These are phyloP conservation scores for Magnaporthiopsis rhizophila DNA, from an alignment of 2,329 filamentous ascomycete species.

Conservation along the genomic window DNA sequence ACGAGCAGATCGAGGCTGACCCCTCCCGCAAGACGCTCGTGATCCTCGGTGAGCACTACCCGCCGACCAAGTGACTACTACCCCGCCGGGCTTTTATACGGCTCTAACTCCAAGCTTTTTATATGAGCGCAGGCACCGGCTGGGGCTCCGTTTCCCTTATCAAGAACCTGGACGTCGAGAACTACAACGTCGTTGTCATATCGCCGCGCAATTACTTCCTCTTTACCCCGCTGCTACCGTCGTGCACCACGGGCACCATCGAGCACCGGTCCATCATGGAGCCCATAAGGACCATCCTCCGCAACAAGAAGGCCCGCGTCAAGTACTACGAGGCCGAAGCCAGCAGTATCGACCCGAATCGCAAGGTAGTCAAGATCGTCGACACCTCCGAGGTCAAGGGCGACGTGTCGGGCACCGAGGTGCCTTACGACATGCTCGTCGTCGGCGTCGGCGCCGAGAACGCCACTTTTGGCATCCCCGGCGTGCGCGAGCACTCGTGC, in stretches of 20 bases:
- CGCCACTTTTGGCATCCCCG: conserved; percentile 94
- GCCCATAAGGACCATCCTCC: conserved; percentile 89
- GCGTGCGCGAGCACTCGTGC: conserved; percentile 89
- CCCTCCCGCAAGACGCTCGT: conserved; percentile 95
- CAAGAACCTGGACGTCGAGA: conserved; percentile 97
- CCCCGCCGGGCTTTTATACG: no score
- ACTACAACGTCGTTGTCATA: conserved; percentile 98
- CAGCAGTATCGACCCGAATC: conserved; percentile 88
- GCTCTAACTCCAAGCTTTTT: conserved; percentile 17
- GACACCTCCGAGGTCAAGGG: conserved; percentile 94
- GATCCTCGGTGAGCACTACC: conserved; percentile 62
- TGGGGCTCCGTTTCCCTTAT: conserved; percentile 94
- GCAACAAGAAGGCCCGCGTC: conserved; percentile 86
- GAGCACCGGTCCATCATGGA: conserved; percentile 99
- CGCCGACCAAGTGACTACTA: not conserved
- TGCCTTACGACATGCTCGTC: conserved; percentile 96
- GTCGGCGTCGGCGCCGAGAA: conserved; percentile 97
- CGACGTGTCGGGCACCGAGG: conserved; percentile 70
- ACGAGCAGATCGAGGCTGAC: conserved; percentile 70
- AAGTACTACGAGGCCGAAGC: conserved; percentile 98
- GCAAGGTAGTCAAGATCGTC: conserved; percentile 79
- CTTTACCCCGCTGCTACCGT: conserved; percentile 94
- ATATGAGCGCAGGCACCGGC: conserved; percentile 62
- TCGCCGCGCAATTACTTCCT: conserved; percentile 99
- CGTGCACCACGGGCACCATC: conserved; percentile 93